Percentiles rank a stretch among this genome's conserved stretches.
Evolutionary conservation across 768 basidiomycete genomes (phyloP).

Genomic region (Paxillus involutus): DNA sequence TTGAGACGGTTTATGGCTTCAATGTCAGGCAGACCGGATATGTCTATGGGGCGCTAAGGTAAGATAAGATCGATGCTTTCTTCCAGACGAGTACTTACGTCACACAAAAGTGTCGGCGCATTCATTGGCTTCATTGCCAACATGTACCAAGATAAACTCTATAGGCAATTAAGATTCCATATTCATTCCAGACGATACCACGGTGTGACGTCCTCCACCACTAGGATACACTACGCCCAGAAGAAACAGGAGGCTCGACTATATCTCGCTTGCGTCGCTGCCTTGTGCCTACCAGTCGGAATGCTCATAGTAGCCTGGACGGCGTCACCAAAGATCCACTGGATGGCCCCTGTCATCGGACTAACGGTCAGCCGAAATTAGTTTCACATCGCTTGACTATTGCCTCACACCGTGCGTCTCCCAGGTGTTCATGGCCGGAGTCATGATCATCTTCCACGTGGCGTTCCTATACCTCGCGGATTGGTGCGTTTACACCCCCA

Average conservation of each 20-base stretch:
- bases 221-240: conserved; percentile 16
- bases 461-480: conserved; percentile 52
- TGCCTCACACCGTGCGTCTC: neutral
- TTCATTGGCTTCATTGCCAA: conserved; percentile 44
- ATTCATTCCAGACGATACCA: conserved; percentile 8
- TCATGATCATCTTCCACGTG: conserved; percentile 44
- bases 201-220: conserved; percentile 16
- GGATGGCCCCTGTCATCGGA: conserved; percentile 45
- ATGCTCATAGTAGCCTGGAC: conserved; percentile 77
- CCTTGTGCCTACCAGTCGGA: conserved; percentile 49
- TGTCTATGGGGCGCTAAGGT: conserved; percentile 55
- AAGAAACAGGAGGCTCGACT: conserved; percentile 57
- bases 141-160: conserved; percentile 49
- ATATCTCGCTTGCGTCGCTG: conserved; percentile 53
- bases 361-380: conserved; percentile 15
- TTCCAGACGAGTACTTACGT: neutral
- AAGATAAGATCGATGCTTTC: conserved; percentile 14
- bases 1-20: conserved; percentile 58
- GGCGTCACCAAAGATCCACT: conserved; percentile 51
- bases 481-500: conserved; percentile 33
- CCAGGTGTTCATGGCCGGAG: conserved; percentile 40
- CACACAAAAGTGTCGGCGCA: conserved; percentile 49
- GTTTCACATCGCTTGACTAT: neutral
- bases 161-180: conserved; percentile 35
- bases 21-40: conserved; percentile 57